Evolutionary conservation across 768 basidiomycete genomes (phyloP).

Genomic region (Macrolepiota dolichaula): DNA sequence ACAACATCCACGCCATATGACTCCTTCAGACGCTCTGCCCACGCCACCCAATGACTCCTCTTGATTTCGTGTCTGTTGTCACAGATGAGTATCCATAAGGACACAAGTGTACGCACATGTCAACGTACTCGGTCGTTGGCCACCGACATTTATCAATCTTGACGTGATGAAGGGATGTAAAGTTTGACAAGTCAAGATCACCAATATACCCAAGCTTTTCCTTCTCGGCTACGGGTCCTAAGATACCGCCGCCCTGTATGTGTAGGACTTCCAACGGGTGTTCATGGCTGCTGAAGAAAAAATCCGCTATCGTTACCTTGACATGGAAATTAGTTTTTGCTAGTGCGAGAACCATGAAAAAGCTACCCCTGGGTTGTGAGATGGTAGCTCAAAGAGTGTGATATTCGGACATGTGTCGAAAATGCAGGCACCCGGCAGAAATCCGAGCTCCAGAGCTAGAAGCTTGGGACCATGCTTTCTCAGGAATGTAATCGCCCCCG

Average conservation of each 20-base stretch:
- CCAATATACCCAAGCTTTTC: conserved; percentile 6
- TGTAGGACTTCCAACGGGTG: not conserved
- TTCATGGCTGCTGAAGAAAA: conserved; percentile 3
- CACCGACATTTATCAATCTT: not conserved
- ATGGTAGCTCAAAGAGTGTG: not conserved
- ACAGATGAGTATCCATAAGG: not conserved
- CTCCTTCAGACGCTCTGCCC: conserved; percentile 2
- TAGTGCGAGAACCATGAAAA: not conserved
- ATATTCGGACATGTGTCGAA: conserved; percentile 4
- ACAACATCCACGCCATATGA: not conserved
- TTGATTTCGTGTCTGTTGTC: not conserved
- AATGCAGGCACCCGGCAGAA: conserved; percentile 1
- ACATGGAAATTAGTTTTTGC: not conserved
- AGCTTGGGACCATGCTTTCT: conserved; percentile 2
- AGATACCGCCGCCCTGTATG: not conserved
- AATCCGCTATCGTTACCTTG: not conserved
- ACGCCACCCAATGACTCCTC: conserved; percentile 3
- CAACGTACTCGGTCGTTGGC: conserved; percentile 1
- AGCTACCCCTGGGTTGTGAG: conserved; percentile 4
- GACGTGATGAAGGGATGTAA: not conserved
- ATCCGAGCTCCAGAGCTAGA: not conserved
- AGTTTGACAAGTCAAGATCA: conserved; percentile 1
- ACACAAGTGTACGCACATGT: no score
- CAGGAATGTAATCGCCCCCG: not conserved
- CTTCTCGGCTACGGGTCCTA: not conserved